A percentile compares a stretch with the other conserved stretches of the same genome.
Evolutionary conservation across 192 early-diverging fungal species (phyloP).

Genomic region (Backusella luteola): DNA sequence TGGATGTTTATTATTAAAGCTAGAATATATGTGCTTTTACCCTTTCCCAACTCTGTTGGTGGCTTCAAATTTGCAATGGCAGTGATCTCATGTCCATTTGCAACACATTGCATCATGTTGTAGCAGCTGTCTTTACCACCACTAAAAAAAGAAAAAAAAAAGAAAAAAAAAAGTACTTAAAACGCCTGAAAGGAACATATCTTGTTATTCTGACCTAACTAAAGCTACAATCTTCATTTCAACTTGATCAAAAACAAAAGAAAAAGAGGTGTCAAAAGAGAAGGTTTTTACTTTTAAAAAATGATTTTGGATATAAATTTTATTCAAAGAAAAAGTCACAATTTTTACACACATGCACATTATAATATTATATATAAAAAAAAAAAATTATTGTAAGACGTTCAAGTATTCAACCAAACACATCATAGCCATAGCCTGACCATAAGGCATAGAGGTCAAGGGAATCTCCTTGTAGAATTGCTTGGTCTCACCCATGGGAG

Average conservation of each 20-base stretch:
- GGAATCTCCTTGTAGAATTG: slow-evolving; percentile 22
- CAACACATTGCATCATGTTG: slow-evolving; percentile 94
- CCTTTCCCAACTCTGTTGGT: slow-evolving; percentile 55
- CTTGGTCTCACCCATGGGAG: slow-evolving; percentile 16
- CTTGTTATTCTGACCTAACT: neutral
- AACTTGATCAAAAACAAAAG: neutral
- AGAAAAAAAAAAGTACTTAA: neutral
- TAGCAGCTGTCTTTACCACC: slow-evolving; percentile 97
- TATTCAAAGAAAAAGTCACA: slow-evolving; percentile 1
- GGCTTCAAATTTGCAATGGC: slow-evolving; percentile 93
- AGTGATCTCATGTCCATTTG: slow-evolving; percentile 89
- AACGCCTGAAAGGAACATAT: neutral
- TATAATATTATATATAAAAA: too few species aligned
- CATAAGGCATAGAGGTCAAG: slow-evolving; percentile 22
- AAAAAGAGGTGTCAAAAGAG: neutral
- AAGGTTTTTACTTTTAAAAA: neutral
- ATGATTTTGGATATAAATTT: neutral
- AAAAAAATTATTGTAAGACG: neutral
- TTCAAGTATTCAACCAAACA: slow-evolving; percentile 7
- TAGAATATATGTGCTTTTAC: slow-evolving; percentile 34
- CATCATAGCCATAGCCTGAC: slow-evolving; percentile 27
- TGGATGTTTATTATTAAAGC: neutral
- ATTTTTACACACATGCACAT: neutral
- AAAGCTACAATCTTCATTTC: slow-evolving; percentile 15
- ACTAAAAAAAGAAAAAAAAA: slow-evolving; percentile 39